Evolutionary conservation across 768 basidiomycete species (phyloP).

Genomic region (Lentinula lateritia): DNA sequence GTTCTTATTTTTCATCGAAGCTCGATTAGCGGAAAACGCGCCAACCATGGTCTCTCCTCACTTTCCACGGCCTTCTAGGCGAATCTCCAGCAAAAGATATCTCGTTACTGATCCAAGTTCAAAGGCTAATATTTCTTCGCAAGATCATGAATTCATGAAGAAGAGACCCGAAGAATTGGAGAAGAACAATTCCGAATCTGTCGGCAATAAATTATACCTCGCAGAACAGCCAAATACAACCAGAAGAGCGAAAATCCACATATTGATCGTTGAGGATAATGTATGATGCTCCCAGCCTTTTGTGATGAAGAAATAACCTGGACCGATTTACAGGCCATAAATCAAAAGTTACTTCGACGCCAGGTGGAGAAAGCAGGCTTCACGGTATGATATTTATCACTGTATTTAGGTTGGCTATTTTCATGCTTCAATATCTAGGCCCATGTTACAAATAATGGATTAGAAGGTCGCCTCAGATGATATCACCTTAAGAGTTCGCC

Average conservation of each 20-base stretch:
- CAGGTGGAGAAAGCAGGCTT: constrained; percentile 8
- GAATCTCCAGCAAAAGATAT: not conserved
- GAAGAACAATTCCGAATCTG: not conserved
- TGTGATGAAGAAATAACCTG: no score
- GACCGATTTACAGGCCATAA: not conserved
- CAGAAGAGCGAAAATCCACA: not conserved
- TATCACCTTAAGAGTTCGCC: not conserved
- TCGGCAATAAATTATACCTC: not conserved
- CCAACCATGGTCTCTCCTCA: not conserved
- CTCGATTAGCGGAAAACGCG: not conserved
- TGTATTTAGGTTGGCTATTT: no score
- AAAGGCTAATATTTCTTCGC: not conserved
- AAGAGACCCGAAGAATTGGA: no score
- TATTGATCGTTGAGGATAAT: constrained; percentile 5
- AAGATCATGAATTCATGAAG: no score
- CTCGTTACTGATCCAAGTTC: no score
- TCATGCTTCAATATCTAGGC: not conserved
- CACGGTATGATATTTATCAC: not conserved
- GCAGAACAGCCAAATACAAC: not conserved
- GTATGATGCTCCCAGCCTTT: not conserved
- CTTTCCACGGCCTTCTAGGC: not conserved
- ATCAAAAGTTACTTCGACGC: constrained; percentile 4
- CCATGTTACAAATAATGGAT: constrained; percentile 2
- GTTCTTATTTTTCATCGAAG: not conserved
- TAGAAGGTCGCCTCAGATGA: not conserved